These are phyloP conservation scores for Microbotryum lychnidis-dioicae DNA, from an alignment of 1,284 basidiomycete species.

Conservation along the genomic window DNA sequence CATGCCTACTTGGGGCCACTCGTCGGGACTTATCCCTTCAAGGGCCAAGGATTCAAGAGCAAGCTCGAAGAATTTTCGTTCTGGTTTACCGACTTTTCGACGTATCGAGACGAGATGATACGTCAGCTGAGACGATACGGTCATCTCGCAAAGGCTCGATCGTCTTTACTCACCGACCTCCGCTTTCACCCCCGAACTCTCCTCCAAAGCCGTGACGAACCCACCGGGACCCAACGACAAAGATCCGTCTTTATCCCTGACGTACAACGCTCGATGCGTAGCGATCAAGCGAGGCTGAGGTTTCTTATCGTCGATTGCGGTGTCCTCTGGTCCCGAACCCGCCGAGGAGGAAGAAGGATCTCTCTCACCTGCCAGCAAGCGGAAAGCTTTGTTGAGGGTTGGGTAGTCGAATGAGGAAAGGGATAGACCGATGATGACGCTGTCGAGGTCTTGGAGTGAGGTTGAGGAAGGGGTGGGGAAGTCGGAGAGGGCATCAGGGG, in stretches of 20 bases:
- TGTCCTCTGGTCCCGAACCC: background rate
- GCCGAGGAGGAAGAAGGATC: no score
- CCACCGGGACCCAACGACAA: slow-evolving; percentile 58
- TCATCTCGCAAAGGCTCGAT: no score
- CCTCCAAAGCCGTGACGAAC: slow-evolving; percentile 58
- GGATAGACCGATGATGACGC: slow-evolving; percentile 59
- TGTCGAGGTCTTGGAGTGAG: slow-evolving; percentile 42
- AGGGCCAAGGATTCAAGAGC: slow-evolving; percentile 48
- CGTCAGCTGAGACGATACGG: no score
- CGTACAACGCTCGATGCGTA: slow-evolving; percentile 52
- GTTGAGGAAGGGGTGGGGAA: slow-evolving; percentile 36
- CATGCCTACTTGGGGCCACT: slow-evolving; percentile 47
- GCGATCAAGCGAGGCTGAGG: slow-evolving; percentile 47
- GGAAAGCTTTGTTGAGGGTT: slow-evolving; percentile 57
- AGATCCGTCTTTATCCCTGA: slow-evolving; percentile 44
- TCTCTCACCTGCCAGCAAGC: slow-evolving; percentile 46
- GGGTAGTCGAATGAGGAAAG: slow-evolving; percentile 52
- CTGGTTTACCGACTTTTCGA: slow-evolving; percentile 55
- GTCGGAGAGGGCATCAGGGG: slow-evolving; percentile 53
- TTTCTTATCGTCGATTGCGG: background rate
- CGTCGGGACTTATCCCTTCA: slow-evolving; percentile 30
- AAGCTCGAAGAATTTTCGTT: slow-evolving; percentile 52
- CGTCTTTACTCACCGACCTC: slow-evolving; percentile 38
- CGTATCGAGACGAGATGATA: no score
- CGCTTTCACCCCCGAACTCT: slow-evolving; percentile 48